A percentile compares a stretch with the other conserved stretches of the same genome.
Conservation (phyloP, 106 monocot genomes). For the Hemerocallis citrina region DNA sequence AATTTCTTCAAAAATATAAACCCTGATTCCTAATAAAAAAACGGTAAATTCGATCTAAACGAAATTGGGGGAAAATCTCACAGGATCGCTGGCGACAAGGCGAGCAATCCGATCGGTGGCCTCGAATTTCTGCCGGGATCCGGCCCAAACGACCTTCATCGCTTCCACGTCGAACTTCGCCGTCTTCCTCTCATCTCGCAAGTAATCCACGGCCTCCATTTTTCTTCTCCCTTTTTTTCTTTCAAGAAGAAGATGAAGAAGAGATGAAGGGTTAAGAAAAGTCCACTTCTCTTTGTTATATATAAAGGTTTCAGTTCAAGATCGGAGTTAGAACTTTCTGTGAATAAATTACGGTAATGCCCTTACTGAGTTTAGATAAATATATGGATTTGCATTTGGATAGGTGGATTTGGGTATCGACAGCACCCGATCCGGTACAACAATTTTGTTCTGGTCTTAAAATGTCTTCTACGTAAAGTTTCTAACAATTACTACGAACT, state of each 20-base stretch:
- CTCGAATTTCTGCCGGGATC: constrained; percentile 59
- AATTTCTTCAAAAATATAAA: constrained; percentile 1
- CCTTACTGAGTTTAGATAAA: no score
- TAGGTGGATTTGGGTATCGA: no score
- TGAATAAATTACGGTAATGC: neutral
- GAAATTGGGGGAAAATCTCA: constrained; percentile 12
- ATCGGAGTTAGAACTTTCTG: no score
- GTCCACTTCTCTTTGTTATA: no score
- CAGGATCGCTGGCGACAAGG: constrained; percentile 89
- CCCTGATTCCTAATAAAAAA: neutral
- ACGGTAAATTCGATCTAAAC: neutral
- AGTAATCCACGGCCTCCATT: constrained; percentile 46
- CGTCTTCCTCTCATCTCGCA: constrained; percentile 58
- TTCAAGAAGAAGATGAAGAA: neutral
- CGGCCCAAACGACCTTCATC: constrained; percentile 98
- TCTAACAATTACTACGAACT: no score
- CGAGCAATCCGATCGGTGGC: constrained; percentile 72
- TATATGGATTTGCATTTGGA: no score
- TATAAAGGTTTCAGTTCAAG: no score
- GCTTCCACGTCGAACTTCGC: constrained; percentile 80
- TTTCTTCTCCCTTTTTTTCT: neutral
- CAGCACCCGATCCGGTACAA: no score
- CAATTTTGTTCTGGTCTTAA: no score
- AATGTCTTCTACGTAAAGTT: no score
- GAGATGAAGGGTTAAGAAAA: no score